A percentile compares a stretch with the other conserved stretches of the same genome.
Conservation (phyloP, 1,139 yeast species). For the Arxiozyma heterogenica region DNA sequence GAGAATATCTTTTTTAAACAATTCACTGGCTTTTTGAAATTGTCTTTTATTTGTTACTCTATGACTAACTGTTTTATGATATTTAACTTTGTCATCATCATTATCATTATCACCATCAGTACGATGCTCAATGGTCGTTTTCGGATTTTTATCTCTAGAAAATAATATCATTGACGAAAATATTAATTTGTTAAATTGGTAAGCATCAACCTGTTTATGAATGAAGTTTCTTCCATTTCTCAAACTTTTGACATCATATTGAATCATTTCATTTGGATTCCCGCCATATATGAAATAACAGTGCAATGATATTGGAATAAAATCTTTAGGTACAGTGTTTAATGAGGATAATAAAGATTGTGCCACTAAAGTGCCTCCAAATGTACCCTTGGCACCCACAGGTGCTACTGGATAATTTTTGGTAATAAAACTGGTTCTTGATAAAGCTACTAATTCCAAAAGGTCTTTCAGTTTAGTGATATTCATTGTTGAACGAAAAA, state of each 20-base stretch:
- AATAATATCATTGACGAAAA: conserved; percentile 48
- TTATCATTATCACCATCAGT: neutral
- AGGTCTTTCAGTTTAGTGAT: conserved; percentile 12
- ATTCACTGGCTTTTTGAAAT: conserved; percentile 9
- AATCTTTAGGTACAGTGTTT: conserved; percentile 36
- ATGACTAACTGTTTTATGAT: neutral
- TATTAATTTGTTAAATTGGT: conserved; percentile 43
- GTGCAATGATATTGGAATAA: conserved; percentile 44
- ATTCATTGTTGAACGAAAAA: neutral
- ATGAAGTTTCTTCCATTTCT: conserved; percentile 56
- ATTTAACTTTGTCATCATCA: neutral
- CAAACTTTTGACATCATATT: conserved; percentile 49
- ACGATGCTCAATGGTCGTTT: neutral
- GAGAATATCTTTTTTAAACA: conserved; percentile 27
- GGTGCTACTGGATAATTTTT: conserved; percentile 32
- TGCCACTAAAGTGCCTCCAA: conserved; percentile 72
- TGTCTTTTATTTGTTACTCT: neutral
- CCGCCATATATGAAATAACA: conserved; percentile 48
- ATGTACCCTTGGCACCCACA: conserved; percentile 58
- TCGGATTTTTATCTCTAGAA: conserved; percentile 3
- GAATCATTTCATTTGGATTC: conserved; percentile 39
- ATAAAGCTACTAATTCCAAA: conserved; percentile 14
- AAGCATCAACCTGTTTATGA: conserved; percentile 50
- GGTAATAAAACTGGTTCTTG: conserved; percentile 17
- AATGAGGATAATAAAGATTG: conserved; percentile 63